Conservation (phyloP, 2,329 filamentous ascomycete genomes). For the Ophidiomyces ophidiicola region DNA sequence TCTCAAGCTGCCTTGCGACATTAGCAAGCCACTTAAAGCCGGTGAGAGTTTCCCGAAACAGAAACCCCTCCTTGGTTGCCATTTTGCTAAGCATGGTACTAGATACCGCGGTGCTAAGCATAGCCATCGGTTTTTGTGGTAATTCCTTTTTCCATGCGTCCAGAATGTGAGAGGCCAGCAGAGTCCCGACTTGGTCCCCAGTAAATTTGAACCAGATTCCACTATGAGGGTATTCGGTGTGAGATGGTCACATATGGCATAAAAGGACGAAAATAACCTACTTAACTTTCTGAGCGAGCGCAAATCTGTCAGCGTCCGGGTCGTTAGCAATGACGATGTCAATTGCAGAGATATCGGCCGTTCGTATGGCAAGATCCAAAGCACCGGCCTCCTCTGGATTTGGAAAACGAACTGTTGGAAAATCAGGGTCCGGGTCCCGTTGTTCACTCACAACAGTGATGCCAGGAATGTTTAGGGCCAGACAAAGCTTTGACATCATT, state of each 20-base stretch:
- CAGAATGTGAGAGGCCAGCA: conserved; percentile 47
- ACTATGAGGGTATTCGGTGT: conserved; percentile 21
- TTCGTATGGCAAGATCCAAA: conserved; percentile 46
- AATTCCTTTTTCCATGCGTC: conserved; percentile 30
- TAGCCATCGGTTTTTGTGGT: conserved; percentile 33
- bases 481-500: conserved; percentile 26
- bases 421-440: conserved; percentile 49
- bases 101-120: conserved; percentile 53
- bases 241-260: neutral
- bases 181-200: conserved; percentile 52
- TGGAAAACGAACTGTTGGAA: conserved; percentile 52
- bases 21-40: conserved; percentile 60
- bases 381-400: conserved; percentile 55
- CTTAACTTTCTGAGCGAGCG: conserved; percentile 46
- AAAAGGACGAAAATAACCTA: conserved; percentile 18
- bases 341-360: conserved; percentile 40
- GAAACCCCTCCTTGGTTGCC: conserved; percentile 43
- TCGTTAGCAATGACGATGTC: conserved; percentile 50
- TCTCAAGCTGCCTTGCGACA: conserved; percentile 41
- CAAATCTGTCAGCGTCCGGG: conserved; percentile 54
- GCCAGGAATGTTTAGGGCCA: conserved; percentile 23
- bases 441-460: conserved; percentile 35
- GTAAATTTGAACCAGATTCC: conserved; percentile 50
- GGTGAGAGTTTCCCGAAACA: conserved; percentile 50
- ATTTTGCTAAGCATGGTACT: conserved; percentile 50